These are phyloP conservation scores for Pichia sp. DNA, from an alignment of 1,139 yeast genomes.

Conservation along the genomic window DNA sequence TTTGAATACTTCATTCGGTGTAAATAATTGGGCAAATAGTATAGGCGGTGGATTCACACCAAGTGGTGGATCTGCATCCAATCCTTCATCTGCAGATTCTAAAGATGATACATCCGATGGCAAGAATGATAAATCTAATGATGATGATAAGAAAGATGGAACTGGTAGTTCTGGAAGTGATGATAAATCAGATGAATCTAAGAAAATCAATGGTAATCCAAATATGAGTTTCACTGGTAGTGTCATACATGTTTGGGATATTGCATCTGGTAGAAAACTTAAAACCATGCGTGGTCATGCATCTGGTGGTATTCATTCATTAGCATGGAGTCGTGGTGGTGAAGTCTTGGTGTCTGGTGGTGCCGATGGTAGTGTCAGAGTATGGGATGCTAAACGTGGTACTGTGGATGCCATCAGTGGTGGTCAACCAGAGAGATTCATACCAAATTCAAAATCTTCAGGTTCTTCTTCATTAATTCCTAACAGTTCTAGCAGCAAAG, in stretches of 20 bases:
- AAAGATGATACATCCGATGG: conserved; percentile 2
- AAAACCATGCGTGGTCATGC: conserved; percentile 93
- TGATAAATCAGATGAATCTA: neutral
- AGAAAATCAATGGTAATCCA: neutral
- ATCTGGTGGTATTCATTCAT: conserved; percentile 77
- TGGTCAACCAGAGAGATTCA: conserved; percentile 75
- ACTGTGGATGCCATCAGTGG: conserved; percentile 50
- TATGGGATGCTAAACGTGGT: conserved; percentile 92
- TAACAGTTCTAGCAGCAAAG: conserved; percentile 12
- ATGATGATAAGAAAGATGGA: neutral
- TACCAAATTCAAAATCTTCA: conserved; percentile 27
- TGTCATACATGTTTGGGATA: conserved; percentile 84
- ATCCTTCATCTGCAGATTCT: neutral
- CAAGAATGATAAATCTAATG: conserved; percentile 1
- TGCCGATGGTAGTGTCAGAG: conserved; percentile 89
- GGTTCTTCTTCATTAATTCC: conserved; percentile 20
- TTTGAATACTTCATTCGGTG: conserved; percentile 33
- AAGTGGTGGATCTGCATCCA: conserved; percentile 9
- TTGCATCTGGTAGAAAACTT: conserved; percentile 84
- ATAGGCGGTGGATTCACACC: conserved; percentile 19
- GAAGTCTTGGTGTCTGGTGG: conserved; percentile 89
- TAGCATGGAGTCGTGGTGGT: conserved; percentile 86
- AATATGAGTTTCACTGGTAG: conserved; percentile 15
- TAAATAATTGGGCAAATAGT: conserved; percentile 14
- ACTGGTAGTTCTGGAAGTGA: neutral